Percentiles rank a stretch among this genome's conserved stretches.
phyloP scores from a whole-genome alignment of 2,329 filamentous ascomycete species.

The Pseudopithomyces chartarum region DNA sequence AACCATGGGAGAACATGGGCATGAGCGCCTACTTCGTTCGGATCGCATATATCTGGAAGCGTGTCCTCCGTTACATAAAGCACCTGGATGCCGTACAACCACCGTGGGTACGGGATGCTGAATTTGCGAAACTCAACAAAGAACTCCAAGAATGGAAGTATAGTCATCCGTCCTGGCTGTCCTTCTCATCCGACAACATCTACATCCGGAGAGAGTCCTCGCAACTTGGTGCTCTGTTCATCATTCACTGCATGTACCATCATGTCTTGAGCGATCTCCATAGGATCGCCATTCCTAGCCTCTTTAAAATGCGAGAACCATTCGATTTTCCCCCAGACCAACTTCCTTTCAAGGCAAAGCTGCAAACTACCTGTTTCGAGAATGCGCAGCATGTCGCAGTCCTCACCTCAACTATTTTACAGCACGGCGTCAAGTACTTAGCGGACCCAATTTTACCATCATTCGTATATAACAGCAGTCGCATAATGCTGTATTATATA shows the following conservation, averaged over 20 bases:
- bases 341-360: constrained; percentile 27
- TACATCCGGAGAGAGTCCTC: constrained; percentile 41
- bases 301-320: constrained; percentile 37
- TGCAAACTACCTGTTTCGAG: constrained; percentile 37
- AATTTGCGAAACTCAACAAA: constrained; percentile 30
- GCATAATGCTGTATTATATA: constrained; percentile 42
- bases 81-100: constrained; percentile 38
- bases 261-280: constrained; percentile 40
- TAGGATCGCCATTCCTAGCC: constrained; percentile 35
- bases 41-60: constrained; percentile 39
- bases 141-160: constrained; percentile 35
- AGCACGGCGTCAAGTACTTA: constrained; percentile 40
- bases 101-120: constrained; percentile 33
- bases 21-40: constrained; percentile 40
- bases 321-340: constrained; percentile 34
- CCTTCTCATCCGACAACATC: constrained; percentile 40
- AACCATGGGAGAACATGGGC: constrained; percentile 36
- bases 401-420: constrained; percentile 31
- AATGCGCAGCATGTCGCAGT: constrained; percentile 37
- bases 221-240: constrained; percentile 37
- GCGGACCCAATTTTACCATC: constrained; percentile 40
- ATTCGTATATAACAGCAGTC: constrained; percentile 40
- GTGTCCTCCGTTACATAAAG: constrained; percentile 38
- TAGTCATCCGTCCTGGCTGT: constrained; percentile 37
- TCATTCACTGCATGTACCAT: constrained; percentile 43